phyloP scores from a whole-genome alignment of 257 asterid species.

The Vinca minor region DNA sequence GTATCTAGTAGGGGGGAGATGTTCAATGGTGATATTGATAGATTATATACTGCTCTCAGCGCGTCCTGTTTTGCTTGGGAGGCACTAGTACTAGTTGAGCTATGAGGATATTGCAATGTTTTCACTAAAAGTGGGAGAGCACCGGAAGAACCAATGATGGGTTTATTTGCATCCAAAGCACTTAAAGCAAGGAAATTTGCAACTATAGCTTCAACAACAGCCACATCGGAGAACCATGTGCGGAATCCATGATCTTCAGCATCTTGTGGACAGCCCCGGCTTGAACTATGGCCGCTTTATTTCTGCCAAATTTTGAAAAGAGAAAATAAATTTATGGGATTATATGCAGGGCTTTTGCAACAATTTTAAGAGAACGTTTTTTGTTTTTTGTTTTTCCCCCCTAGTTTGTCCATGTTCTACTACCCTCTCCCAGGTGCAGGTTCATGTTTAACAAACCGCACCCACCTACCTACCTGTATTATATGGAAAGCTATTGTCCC shows the following conservation, averaged over 20 bases:
- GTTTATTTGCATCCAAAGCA: constrained; percentile 76
- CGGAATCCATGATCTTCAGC: constrained; percentile 46
- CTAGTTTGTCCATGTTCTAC: neutral
- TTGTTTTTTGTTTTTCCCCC: neutral
- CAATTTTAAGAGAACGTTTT: neutral
- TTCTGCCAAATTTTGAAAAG: constrained; percentile 31
- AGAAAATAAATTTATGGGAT: neutral
- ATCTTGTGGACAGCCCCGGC: constrained; percentile 82
- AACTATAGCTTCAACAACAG: constrained; percentile 53
- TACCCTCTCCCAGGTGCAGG: no score
- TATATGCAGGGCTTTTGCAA: neutral
- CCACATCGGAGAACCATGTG: constrained; percentile 22
- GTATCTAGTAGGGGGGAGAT: constrained; percentile 38
- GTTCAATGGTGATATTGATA: constrained; percentile 58
- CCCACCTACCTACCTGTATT: neutral
- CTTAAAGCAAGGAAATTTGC: constrained; percentile 84
- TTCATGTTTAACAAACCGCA: neutral
- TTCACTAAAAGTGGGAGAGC: constrained; percentile 56
- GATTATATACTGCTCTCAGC: constrained; percentile 67
- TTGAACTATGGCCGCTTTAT: constrained; percentile 80
- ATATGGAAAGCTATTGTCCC: neutral
- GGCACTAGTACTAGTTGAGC: neutral
- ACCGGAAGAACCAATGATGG: constrained; percentile 69
- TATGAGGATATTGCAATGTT: constrained; percentile 24
- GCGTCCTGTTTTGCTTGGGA: constrained; percentile 56